A percentile compares a stretch with the other conserved stretches of the same genome.
Evolutionary conservation across 495 filamentous ascomycete species (phyloP).

Genomic region (Podospora comata): DNA sequence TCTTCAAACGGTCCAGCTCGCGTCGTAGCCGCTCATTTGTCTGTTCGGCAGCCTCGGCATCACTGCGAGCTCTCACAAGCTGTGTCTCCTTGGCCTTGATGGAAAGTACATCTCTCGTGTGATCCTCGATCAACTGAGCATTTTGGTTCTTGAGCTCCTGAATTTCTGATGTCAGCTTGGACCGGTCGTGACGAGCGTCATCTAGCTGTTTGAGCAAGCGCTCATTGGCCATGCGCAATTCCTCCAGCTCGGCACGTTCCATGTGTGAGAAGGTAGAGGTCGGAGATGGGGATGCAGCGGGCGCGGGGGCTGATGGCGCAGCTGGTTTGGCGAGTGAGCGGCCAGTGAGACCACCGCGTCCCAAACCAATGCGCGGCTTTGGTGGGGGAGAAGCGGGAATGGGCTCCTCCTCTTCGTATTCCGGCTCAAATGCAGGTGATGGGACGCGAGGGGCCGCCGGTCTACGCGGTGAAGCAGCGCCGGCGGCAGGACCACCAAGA

Average conservation of each 20-base stretch:
- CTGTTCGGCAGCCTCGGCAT: constrained; percentile 83
- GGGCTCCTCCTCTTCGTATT: constrained; percentile 57
- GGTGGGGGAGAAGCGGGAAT: constrained; percentile 43
- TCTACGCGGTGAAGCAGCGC: constrained; percentile 59
- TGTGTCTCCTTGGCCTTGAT: constrained; percentile 99
- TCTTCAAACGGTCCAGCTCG: constrained; percentile 90
- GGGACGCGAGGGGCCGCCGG: constrained; percentile 45
- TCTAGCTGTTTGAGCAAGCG: constrained; percentile 66
- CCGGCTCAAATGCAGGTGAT: constrained; percentile 30
- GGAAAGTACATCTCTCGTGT: constrained; percentile 88
- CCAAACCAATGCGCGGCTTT: constrained; percentile 63
- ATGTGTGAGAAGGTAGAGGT: constrained; percentile 61
- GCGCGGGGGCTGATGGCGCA: constrained; percentile 33
- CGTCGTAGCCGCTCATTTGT: constrained; percentile 76
- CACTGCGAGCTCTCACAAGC: constrained; percentile 82
- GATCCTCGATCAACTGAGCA: constrained; percentile 93
- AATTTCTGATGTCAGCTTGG: constrained; percentile 71
- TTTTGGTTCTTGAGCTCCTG: constrained; percentile 92
- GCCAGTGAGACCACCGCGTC: constrained; percentile 75
- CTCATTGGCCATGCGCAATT: constrained; percentile 79
- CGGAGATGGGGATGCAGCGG: constrained; percentile 48
- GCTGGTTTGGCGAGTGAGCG: constrained; percentile 81
- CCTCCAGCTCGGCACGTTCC: constrained; percentile 86
- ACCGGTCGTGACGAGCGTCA: constrained; percentile 71
- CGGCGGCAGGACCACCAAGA: constrained; percentile 52